phyloP scores from a whole-genome alignment of 768 basidiomycete genomes.

The Serpula lacrymans region DNA sequence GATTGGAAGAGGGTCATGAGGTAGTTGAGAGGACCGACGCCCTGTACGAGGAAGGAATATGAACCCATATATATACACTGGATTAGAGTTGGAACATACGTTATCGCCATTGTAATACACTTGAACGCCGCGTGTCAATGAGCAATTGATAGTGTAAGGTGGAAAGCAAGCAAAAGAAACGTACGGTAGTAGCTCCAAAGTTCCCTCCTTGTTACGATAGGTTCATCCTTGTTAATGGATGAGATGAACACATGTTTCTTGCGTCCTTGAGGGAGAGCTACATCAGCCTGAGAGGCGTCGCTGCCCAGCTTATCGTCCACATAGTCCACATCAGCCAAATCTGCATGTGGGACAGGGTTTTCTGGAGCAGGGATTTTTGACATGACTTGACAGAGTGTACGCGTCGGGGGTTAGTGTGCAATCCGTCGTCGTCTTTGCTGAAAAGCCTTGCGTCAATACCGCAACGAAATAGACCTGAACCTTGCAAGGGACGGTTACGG shows the following conservation, averaged over 20 bases:
- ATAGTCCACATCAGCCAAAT: conserved; percentile 5
- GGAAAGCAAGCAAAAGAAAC: conserved; percentile 18
- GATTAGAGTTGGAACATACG: conserved; percentile 33
- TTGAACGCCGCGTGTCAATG: conserved; percentile 19
- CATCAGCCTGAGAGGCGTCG: no score
- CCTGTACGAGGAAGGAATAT: conserved; percentile 33
- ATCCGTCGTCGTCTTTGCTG: not conserved
- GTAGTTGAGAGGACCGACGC: conserved; percentile 66
- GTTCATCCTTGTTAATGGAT: conserved; percentile 49
- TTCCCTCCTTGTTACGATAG: conserved; percentile 67
- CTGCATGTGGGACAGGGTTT: not conserved
- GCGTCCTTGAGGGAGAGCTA: conserved; percentile 4
- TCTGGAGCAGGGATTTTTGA: conserved; percentile 7
- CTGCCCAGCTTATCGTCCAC: conserved; percentile 8
- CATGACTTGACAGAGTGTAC: no score
- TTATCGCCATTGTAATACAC: conserved; percentile 85
- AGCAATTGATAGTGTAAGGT: conserved; percentile 2
- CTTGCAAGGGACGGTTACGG: not conserved
- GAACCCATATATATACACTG: not conserved
- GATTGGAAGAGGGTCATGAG: conserved; percentile 75
- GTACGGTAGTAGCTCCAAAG: conserved; percentile 78
- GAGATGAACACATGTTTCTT: conserved; percentile 34
- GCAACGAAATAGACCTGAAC: conserved; percentile 1
- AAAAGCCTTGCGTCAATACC: not conserved
- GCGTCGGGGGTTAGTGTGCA: no score